Evolutionary conservation across 176 grass and related monocot genomes (phyloP).

Genomic region (Oryza longistaminata): DNA sequence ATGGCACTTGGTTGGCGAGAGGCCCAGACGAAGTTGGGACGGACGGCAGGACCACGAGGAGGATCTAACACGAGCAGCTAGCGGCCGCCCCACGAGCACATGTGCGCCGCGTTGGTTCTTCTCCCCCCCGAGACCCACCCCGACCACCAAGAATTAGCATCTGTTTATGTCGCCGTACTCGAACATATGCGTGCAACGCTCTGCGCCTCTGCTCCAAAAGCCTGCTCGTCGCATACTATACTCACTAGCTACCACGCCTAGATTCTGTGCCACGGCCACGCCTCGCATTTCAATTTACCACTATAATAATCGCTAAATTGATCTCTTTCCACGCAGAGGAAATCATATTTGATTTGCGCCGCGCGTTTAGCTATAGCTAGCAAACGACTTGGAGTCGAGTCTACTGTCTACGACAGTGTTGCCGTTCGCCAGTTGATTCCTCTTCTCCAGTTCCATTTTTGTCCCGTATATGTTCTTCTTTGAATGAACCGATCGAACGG

Average conservation of each 20-base stretch:
- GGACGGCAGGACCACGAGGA: slow-evolving; percentile 37
- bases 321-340: not conserved
- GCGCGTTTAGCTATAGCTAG: not conserved
- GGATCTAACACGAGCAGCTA: slow-evolving; percentile 7
- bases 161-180: slow-evolving; percentile 21
- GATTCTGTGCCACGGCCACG: not conserved
- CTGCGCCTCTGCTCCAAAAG: not conserved
- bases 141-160: slow-evolving; percentile 17
- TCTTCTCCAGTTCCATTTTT: not conserved
- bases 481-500: not conserved
- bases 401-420: not conserved
- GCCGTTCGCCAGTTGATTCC: not conserved
- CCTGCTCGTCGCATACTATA: not conserved
- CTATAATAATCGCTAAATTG: not conserved
- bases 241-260: not conserved
- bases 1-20: slow-evolving; percentile 24
- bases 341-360: not conserved
- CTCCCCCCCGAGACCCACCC: slow-evolving; percentile 1
- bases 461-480: not conserved
- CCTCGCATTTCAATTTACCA: not conserved
- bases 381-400: slow-evolving; percentile 11
- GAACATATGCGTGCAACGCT: slow-evolving; percentile 13
- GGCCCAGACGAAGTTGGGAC: not conserved
- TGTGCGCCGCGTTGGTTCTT: slow-evolving; percentile 31
- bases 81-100: slow-evolving; percentile 31